A percentile compares a stretch with the other conserved stretches of the same genome.
These are phyloP conservation scores for Gillenia trifoliata DNA, from an alignment of 306 rosid genomes.

Conservation along the genomic window DNA sequence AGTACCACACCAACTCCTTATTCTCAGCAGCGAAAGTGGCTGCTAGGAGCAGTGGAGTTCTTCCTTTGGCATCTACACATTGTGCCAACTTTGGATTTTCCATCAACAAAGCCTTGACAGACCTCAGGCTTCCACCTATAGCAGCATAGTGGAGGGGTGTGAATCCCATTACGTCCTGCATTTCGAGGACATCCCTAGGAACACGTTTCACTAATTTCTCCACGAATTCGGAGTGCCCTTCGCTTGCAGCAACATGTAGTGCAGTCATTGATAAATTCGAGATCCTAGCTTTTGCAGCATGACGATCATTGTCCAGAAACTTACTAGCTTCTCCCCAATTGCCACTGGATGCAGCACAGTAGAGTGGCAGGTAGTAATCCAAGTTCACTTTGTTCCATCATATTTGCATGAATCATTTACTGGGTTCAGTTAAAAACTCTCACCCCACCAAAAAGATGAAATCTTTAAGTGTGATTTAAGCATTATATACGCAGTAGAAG, in stretches of 20 bases:
- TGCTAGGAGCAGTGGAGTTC: slow-evolving; percentile 41
- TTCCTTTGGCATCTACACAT: slow-evolving; percentile 15
- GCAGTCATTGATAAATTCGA: slow-evolving; percentile 14
- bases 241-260: slow-evolving; percentile 10
- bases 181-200: neutral
- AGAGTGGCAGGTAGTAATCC: slow-evolving; percentile 37
- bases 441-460: neutral
- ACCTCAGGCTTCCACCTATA: slow-evolving; percentile 26
- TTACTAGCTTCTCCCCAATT: slow-evolving; percentile 40
- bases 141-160: slow-evolving; percentile 12
- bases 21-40: slow-evolving; percentile 19
- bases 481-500: neutral
- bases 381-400: neutral
- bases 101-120: slow-evolving; percentile 41
- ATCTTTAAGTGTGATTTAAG: neutral
- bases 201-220: neutral
- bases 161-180: neutral
- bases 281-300: slow-evolving; percentile 34
- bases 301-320: slow-evolving; percentile 32
- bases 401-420: neutral
- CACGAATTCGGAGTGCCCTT: slow-evolving; percentile 10
- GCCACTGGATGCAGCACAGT: slow-evolving; percentile 38
- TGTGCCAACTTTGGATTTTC: slow-evolving; percentile 32
- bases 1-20: slow-evolving; percentile 51
- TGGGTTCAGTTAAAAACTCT: neutral